Evolutionary conservation across 257 asterid species (phyloP).

Genomic region (Datura wrightii): DNA sequence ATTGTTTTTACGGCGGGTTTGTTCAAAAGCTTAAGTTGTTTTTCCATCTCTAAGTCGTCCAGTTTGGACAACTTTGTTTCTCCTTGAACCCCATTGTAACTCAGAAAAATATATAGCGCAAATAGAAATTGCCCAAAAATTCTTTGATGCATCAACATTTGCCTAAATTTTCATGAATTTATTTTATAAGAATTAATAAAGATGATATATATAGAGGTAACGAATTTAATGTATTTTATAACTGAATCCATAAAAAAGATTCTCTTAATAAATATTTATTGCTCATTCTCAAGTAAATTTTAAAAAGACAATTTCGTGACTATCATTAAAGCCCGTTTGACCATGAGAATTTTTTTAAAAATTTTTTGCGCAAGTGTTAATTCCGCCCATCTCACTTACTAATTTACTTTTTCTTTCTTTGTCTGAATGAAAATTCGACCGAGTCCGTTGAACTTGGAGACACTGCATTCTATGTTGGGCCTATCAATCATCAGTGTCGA

Average conservation of each 20-base stretch:
- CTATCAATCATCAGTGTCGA: too few species aligned
- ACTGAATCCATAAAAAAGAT: not conserved
- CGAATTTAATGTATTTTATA: too few species aligned
- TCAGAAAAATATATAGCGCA: not conserved
- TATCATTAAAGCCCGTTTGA: too few species aligned
- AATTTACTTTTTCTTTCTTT: too few species aligned
- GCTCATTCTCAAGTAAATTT: not conserved
- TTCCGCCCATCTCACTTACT: too few species aligned
- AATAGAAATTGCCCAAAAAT: not conserved
- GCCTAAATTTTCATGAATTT: not conserved
- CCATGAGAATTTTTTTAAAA: too few species aligned
- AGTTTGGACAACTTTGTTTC: not conserved
- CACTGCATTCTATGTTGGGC: too few species aligned
- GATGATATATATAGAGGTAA: too few species aligned
- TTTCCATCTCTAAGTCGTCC: not conserved
- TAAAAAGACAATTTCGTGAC: not conserved
- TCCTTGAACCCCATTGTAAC: not conserved
- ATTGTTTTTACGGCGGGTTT: not conserved
- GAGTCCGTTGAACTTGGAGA: too few species aligned
- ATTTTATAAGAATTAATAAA: not conserved
- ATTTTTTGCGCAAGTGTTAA: too few species aligned
- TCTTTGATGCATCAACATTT: not conserved
- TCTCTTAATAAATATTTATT: not conserved
- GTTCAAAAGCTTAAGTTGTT: not conserved
- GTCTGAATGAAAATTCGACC: too few species aligned